Percentiles rank a stretch among this genome's conserved stretches.
Conservation (phyloP, 441 rosid genomes). For the Erodium trifolium region DNA sequence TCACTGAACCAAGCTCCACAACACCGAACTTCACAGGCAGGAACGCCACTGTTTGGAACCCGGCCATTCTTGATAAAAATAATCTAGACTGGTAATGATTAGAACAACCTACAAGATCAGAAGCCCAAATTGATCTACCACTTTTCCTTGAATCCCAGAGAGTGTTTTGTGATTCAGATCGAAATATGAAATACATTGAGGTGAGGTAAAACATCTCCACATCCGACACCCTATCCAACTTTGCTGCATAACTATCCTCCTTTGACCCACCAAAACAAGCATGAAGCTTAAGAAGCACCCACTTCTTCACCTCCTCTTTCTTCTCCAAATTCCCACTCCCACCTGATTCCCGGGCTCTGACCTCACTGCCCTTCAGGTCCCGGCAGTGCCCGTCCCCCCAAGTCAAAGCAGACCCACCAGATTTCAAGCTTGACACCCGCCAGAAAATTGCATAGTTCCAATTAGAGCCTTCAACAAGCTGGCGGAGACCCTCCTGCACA, state of each 20-base stretch:
- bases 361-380: conserved; percentile 25
- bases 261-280: conserved; percentile 1
- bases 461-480: conserved; percentile 44
- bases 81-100: neutral
- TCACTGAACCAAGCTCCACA: conserved; percentile 8
- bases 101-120: neutral
- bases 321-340: conserved; percentile 25
- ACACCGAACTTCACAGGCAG: conserved; percentile 1
- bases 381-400: conserved; percentile 46
- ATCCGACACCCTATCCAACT: conserved; percentile 4
- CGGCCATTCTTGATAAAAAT: neutral
- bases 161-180: neutral
- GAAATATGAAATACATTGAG: conserved; percentile 1
- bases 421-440: conserved; percentile 34
- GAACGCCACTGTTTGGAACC: neutral
- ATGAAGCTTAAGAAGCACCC: conserved; percentile 22
- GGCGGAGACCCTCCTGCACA: conserved; percentile 41
- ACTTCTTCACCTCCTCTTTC: conserved; percentile 36
- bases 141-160: neutral
- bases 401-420: conserved; percentile 48
- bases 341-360: conserved; percentile 25
- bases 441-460: conserved; percentile 62
- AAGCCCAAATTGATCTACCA: conserved; percentile 4
- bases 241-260: neutral
- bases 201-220: conserved; percentile 8